Base-by-base conservation (phyloP, 306 rosid species). In the Coriaria nepalensis region DNA sequence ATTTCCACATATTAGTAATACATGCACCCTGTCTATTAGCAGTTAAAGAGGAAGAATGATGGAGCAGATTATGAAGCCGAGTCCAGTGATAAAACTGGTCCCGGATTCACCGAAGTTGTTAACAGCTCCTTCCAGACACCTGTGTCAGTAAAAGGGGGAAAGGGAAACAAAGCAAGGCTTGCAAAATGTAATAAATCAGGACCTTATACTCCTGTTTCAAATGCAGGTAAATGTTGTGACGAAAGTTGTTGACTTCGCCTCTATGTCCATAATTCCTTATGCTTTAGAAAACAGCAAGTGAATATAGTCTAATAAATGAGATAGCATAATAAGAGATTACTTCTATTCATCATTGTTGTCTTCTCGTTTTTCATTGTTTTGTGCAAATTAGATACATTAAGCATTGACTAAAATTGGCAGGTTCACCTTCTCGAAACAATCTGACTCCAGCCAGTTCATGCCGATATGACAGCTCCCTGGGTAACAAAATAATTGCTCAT, bases 371-470 rank as follows among this genome's bases (percentile, higher is more conserved):
- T 54, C 48, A 20, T 6, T n/a, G 8, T 29, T 33, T 54, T 41
- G 33, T 40, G 9, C 49, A 54, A 54, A 42, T 35, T 3, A 32
- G 8, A 33, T 43, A n/a, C 7, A 40, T 54, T 41, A 54, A 54
- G 41, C 48, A 42, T n/a, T 14, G 6, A 2, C 33, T 65, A 37
- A 62, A 51, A 62, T 61, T 81, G 56, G 59, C 85, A 90, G 97
- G 94, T 64, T 84, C 94, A 71, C 94, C 93, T 65, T 61, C 86
- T n/a, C 82, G 78, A 11, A 70, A 79, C 44, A 90, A 77, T 64
- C 83, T 81, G 52, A 81, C 97, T 51, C 84, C 92, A 13, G 95
- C 81, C 53, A 95, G 97, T 65, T 77, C 97, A n/a, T 90, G 97
- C 56, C 95, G 97, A 29, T 90, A 81, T 67, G 97, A 90, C 68